These are phyloP conservation scores for Cladorrhinum sp. DNA, from an alignment of 2,329 filamentous ascomycete species.

Conservation along the genomic window DNA sequence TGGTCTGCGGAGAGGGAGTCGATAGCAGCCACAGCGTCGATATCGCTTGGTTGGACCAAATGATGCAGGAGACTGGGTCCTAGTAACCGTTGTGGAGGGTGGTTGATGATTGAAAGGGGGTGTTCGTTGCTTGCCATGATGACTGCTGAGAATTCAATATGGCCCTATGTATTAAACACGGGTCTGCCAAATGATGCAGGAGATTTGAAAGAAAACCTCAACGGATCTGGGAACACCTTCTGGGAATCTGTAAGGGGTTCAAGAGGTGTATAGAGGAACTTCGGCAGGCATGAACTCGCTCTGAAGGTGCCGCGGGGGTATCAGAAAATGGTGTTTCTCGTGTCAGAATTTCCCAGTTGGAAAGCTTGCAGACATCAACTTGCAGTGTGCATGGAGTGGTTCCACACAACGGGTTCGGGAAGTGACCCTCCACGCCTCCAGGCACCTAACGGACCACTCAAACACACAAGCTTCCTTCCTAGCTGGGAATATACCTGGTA, in stretches of 20 bases:
- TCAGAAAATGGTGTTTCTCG: no score
- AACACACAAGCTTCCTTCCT: background rate
- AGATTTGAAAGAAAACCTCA: no score
- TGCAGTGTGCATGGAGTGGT: background rate
- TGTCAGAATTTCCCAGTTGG: no score
- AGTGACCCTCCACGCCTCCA: background rate
- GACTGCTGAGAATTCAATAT: background rate
- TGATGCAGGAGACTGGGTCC: conserved; percentile 52
- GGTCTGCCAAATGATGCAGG: no score
- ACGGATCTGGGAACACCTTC: no score
- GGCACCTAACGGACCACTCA: background rate
- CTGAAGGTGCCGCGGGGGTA: no score
- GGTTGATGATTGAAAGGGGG: conserved; percentile 46
- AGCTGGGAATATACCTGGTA: background rate
- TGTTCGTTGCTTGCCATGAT: background rate
- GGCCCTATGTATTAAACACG: background rate
- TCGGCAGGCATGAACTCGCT: no score
- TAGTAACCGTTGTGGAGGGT: conserved; percentile 37
- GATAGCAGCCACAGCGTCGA: conserved; percentile 49
- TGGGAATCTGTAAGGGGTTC: no score
- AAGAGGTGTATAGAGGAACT: no score
- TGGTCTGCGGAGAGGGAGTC: conserved; percentile 58
- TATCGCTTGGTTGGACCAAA: conserved; percentile 50
- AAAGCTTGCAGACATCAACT: no score
- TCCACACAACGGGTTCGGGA: background rate